phyloP scores from a whole-genome alignment of 2,329 filamentous ascomycete species.

The Claviceps sp. region DNA sequence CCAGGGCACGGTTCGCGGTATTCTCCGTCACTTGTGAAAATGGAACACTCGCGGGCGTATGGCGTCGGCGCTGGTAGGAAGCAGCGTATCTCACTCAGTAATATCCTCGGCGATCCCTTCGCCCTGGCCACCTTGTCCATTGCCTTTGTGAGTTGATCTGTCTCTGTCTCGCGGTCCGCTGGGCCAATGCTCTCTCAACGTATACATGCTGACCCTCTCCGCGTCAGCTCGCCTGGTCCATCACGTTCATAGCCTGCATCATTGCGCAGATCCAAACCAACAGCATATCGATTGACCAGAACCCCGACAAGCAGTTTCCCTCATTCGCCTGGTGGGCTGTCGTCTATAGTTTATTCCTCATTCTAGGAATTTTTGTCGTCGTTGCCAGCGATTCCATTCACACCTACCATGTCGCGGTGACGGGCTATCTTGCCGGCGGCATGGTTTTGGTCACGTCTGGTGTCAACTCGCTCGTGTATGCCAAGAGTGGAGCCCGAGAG shows the following conservation, averaged over 20 bases:
- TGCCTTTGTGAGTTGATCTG: constrained; percentile 41
- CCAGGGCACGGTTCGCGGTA: constrained; percentile 59
- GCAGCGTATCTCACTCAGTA: constrained; percentile 53
- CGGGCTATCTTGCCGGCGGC: constrained; percentile 72
- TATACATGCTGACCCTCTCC: neutral
- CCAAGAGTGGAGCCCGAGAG: constrained; percentile 57
- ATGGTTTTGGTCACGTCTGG: constrained; percentile 76
- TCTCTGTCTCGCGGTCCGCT: neutral
- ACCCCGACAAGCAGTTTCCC: constrained; percentile 42
- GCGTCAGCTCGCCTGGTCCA: constrained; percentile 78
- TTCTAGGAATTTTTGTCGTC: constrained; percentile 66
- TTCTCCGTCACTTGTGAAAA: constrained; percentile 67
- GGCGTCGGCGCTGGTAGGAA: constrained; percentile 42
- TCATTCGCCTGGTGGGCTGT: constrained; percentile 89
- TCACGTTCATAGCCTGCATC: constrained; percentile 77
- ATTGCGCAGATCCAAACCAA: constrained; percentile 46
- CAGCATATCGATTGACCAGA: constrained; percentile 10
- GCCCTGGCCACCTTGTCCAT: constrained; percentile 90
- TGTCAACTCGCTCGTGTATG: constrained; percentile 78
- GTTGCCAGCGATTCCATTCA: constrained; percentile 73
- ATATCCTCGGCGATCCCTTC: constrained; percentile 93
- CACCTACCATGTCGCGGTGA: constrained; percentile 84
- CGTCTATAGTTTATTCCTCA: constrained; percentile 73
- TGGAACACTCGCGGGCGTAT: constrained; percentile 56
- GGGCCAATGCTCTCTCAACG: neutral